Evolutionary conservation across 2,329 filamentous ascomycete species (phyloP).

Genomic region (Claviceps paspali): DNA sequence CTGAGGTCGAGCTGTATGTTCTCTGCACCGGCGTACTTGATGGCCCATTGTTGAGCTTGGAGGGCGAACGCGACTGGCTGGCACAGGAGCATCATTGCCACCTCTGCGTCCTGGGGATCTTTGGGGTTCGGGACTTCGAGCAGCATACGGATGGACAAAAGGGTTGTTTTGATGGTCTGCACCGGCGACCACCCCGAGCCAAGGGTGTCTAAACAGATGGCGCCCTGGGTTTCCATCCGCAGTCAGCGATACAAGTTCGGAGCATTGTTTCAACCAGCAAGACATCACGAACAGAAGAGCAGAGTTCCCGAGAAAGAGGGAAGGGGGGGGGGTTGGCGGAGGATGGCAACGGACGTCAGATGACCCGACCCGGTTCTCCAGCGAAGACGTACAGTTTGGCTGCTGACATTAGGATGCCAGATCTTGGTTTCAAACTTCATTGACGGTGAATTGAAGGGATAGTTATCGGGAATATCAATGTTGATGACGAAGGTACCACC

Average conservation of each 20-base stretch:
- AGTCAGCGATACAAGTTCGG: not conserved
- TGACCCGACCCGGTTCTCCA: not conserved
- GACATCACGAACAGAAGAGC: too few relatives aligned
- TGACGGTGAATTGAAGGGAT: conserved; percentile 80
- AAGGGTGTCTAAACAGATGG: conserved; percentile 91
- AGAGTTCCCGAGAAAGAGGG: too few relatives aligned
- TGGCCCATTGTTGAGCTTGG: conserved; percentile 81
- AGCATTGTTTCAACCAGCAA: not conserved
- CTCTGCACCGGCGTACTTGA: conserved; percentile 67
- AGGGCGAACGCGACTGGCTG: conserved; percentile 65
- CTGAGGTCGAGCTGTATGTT: conserved; percentile 21
- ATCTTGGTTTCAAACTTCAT: conserved; percentile 91
- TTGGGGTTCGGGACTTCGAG: conserved; percentile 89
- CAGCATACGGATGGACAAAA: conserved; percentile 84
- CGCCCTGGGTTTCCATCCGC: conserved; percentile 59
- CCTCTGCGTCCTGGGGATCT: conserved; percentile 92
- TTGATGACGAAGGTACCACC: conserved; percentile 72
- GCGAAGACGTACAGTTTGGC: conserved; percentile 56
- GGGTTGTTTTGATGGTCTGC: conserved; percentile 85
- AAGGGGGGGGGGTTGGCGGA: too few relatives aligned
- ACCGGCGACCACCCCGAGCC: conserved; percentile 87
- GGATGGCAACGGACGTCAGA: not conserved
- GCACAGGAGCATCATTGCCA: conserved; percentile 75
- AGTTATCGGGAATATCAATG: conserved; percentile 73
- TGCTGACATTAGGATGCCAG: conserved; percentile 96